Base-by-base conservation (phyloP, 2,329 filamentous ascomycete species). In the Venturiaceae sp. region DNA sequence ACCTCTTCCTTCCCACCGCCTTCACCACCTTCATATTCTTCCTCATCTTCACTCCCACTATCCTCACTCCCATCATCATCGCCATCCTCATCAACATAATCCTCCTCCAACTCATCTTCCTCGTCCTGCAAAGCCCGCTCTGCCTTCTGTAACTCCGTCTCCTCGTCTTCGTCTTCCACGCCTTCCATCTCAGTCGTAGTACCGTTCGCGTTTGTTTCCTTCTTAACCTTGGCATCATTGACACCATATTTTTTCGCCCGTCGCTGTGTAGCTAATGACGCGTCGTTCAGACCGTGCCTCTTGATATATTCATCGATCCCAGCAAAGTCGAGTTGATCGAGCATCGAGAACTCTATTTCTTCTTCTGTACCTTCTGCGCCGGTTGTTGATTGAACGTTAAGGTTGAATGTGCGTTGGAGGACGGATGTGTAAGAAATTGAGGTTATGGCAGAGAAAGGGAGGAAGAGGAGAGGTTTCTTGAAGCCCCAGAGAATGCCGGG, bases 341-440 rank as follows among this genome's bases (percentile, higher is more conserved):
- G 72, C 83, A 86, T 86, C 44, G 78, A 79, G 63, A 86, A 84
- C 63, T 86, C 83, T 19, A 83, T 74, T 62, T 86, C 83, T 64
- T 82, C 75, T n/a, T 64, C 64, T 0, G 53, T 37, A 16, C 67
- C 68, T 19, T 65, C 63, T 3, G 64, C 64, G 11, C 63, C 64
- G 21, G 64, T 60, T 1, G 70, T 65, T 32, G 75, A 75, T 44
- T 74, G 73, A 58, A 86, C 77, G 63, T 83, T 82, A 34, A 86
- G 76, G 64, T 86, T 86, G 73, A 86, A 86, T 0, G 83, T 86
- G 34, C 83, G 79, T 63, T 84, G 82, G 6, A 86, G 73, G 19
- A 86, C 80, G 41, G 80, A 82, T 3, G 83, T 85, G 71, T 85
- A 86, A 39, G 80, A 83, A 50, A 85, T 78, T 23, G 79, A 80